phyloP scores from a whole-genome alignment of 1,284 basidiomycete species.

The Butyriboletus appendiculatus region DNA sequence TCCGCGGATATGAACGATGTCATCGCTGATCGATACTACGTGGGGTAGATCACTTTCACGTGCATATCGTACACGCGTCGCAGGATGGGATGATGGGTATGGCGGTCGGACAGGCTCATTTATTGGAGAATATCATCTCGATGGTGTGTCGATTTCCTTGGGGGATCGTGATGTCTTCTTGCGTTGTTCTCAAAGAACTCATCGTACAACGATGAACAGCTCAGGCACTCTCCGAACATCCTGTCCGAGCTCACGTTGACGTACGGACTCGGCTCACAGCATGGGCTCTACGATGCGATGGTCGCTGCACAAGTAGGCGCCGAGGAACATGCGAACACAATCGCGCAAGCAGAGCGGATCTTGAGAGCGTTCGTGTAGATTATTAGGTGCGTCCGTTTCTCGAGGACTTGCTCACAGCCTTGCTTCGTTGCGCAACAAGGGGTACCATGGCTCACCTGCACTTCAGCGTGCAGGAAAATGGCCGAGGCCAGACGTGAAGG shows the following conservation, averaged over 20 bases:
- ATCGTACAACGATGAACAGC: constrained; percentile 54
- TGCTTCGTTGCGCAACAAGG: not conserved
- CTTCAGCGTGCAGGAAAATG: not conserved
- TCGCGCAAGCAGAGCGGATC: not conserved
- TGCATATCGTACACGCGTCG: constrained; percentile 87
- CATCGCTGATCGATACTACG: not conserved
- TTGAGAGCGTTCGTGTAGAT: not conserved
- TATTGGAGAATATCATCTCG: constrained; percentile 90
- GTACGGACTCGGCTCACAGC: constrained; percentile 75
- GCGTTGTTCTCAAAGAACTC: constrained; percentile 17
- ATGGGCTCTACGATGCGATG: constrained; percentile 29
- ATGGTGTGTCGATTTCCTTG: constrained; percentile 47
- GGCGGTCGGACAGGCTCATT: constrained; percentile 89
- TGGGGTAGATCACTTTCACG: constrained; percentile 87
- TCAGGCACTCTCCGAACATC: constrained; percentile 41
- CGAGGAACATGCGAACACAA: not conserved
- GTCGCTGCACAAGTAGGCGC: constrained; percentile 16
- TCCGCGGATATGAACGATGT: not conserved
- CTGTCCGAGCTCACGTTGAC: constrained; percentile 77
- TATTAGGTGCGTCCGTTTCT: not conserved
- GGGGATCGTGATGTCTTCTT: too few relatives aligned
- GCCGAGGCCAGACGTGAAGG: too few relatives aligned
- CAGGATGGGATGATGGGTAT: constrained; percentile 64
- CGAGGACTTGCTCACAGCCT: not conserved
- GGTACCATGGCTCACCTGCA: not conserved